A percentile compares a stretch with the other conserved stretches of the same genome.
phyloP scores from a whole-genome alignment of 106 monocot species.

The Platanthera guangdongensis region DNA sequence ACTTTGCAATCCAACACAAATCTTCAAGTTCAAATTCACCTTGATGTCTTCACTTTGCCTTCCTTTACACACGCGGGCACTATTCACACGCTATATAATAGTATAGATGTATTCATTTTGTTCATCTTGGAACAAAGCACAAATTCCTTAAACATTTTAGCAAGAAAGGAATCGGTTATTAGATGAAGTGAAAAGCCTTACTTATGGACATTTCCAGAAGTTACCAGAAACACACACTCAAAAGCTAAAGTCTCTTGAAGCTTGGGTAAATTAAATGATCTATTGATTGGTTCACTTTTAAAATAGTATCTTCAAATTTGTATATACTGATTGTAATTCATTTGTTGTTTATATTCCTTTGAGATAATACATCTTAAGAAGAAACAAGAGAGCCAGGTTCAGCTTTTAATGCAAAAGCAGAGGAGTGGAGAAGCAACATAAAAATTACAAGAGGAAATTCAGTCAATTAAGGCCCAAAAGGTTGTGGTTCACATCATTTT shows the following conservation, averaged over 20 bases:
- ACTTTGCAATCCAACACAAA: slow-evolving; percentile 25
- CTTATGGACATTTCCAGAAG: slow-evolving; percentile 62
- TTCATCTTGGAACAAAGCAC: not conserved
- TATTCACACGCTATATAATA: no score
- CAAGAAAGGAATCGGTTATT: slow-evolving; percentile 77
- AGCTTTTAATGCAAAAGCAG: slow-evolving; percentile 93
- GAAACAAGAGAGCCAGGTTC: slow-evolving; percentile 97
- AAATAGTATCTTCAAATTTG: not conserved
- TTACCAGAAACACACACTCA: slow-evolving; percentile 57
- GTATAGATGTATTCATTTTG: not conserved
- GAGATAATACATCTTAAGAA: slow-evolving; percentile 95
- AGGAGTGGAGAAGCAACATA: slow-evolving; percentile 91
- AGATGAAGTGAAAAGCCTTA: slow-evolving; percentile 81
- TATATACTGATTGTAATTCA: not conserved
- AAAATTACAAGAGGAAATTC: slow-evolving; percentile 97
- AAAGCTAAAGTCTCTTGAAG: slow-evolving; percentile 87
- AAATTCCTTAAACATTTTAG: slow-evolving; percentile 36
- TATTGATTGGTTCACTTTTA: not conserved
- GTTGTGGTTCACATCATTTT: no score
- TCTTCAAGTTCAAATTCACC: slow-evolving; percentile 34
- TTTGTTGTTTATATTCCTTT: not conserved
- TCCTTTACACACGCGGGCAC: no score
- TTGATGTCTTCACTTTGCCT: slow-evolving; percentile 27
- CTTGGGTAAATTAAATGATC: slow-evolving; percentile 44
- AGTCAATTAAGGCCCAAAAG: slow-evolving; percentile 90